Conservation (phyloP, 257 asterid species). For the Pogostemon cablin region DNA sequence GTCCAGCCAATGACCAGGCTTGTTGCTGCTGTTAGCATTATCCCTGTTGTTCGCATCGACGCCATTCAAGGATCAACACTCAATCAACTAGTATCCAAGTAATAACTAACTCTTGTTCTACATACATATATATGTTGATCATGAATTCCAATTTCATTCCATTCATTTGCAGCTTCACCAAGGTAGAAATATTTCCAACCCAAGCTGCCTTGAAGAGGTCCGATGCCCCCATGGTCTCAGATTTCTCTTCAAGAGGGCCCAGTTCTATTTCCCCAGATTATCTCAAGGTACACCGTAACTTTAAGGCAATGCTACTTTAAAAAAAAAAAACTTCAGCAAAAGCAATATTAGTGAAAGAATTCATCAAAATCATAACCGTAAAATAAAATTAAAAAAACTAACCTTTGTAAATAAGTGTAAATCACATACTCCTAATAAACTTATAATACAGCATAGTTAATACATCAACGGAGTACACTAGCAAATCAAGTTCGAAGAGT, state of each 20-base stretch:
- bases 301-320: no score
- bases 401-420: no score
- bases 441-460: no score
- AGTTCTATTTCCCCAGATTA: conserved; percentile 59
- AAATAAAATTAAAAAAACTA: no score
- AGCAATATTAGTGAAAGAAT: no score
- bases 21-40: conserved; percentile 44
- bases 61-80: conserved; percentile 45
- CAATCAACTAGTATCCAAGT: conserved; percentile 37
- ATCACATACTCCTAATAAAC: no score
- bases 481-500: no score
- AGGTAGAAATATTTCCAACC: conserved; percentile 45
- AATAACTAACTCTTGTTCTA: no score
- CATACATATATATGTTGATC: background rate
- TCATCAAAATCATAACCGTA: no score
- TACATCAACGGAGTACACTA: no score
- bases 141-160: no score
- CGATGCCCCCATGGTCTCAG: conserved; percentile 56
- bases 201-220: conserved; percentile 40
- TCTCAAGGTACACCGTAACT: conserved; percentile 77
- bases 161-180: conserved; percentile 36
- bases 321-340: no score
- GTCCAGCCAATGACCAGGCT: conserved; percentile 56
- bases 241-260: conserved; percentile 71
- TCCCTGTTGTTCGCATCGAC: conserved; percentile 55